A percentile compares a stretch with the other conserved stretches of the same genome.
Conservation (phyloP, 2,329 filamentous ascomycete genomes). For the Helotiales sp. region DNA sequence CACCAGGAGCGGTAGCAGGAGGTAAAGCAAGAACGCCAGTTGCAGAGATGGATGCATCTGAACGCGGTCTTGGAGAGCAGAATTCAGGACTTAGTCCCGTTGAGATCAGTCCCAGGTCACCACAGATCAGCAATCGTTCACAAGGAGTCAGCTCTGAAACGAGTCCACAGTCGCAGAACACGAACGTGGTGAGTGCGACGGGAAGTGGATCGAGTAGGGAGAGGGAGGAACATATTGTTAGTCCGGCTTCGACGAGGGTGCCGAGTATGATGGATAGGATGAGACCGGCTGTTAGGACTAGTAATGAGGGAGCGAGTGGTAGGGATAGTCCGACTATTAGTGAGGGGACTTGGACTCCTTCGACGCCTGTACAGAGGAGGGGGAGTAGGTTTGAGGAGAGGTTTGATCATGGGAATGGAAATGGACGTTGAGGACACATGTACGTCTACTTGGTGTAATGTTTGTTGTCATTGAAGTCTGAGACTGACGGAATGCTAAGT, state of each 20-base stretch:
- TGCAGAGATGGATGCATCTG: constrained; percentile 14
- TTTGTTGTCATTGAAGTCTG: no score
- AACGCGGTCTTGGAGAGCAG: constrained; percentile 15
- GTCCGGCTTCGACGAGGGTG: constrained; percentile 29
- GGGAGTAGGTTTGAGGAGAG: constrained; percentile 25
- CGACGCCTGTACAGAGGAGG: constrained; percentile 15
- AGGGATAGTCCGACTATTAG: constrained; percentile 11
- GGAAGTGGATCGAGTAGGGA: background rate
- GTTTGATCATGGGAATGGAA: background rate
- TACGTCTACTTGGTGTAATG: no score
- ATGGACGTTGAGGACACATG: background rate
- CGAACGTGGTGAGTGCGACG: no score
- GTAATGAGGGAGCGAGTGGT: background rate
- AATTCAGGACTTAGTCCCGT: no score
- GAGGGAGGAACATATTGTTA: constrained; percentile 11
- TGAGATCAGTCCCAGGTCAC: no score
- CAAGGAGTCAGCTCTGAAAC: no score
- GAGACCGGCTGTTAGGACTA: constrained; percentile 4
- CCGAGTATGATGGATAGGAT: constrained; percentile 24
- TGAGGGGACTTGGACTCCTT: constrained; percentile 19
- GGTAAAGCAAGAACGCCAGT: constrained; percentile 10
- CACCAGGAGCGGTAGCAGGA: no score
- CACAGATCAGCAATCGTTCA: background rate
- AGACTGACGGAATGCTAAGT: no score
- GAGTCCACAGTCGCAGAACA: no score